Base-by-base conservation (phyloP, 2,329 filamentous ascomycete genomes). In the Herpomyces periplanetae region DNA sequence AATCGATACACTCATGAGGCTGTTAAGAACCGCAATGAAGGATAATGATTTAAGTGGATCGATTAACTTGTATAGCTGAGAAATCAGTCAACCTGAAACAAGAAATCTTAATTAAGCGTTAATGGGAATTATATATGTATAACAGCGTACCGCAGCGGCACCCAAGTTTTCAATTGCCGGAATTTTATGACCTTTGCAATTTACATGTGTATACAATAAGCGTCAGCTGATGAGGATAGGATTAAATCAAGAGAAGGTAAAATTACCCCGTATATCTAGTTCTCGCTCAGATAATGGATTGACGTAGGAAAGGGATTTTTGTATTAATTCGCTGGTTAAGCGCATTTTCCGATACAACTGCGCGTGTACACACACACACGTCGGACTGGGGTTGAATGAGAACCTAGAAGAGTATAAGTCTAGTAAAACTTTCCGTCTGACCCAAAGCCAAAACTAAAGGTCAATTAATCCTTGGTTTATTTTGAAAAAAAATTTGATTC, bases 201-300 rank as follows among this genome's bases (percentile, higher is more conserved):
- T 23, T 28, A 30, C 25, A 30, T 29, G 24, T 33, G 24, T 21
- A 23, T 31, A 34, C 36, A 35, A 28, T 28, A 31, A 30, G 5
- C 10, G 17, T 12, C 6, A 6, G 13, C 5, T 5, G 17, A 5
- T 5, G 17, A 17, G 5, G 5, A 10, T 6, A 10, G 13, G 8
- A 17, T 5, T 38, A n/a, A n/a, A n/a, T 64, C 64, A 56, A 45
- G 43, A 52, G 31, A 34, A 28, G 27, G 27, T 31, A 25, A 27
- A 56, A 71, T 58, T 65, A 91, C 80, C 80, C 87, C 80, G 61
- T 34, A 96, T 68, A 50, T 91, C 73, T 40, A 96, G 58, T 55
- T 96, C 80, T 42, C 80, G 69, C 53, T 96, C 80, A 47, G 80
- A 85, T 41, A 96, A 55, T 39, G 75, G 73, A 45, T 91, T 96